Evolutionary conservation across 2,329 filamentous ascomycete species (phyloP).

Genomic region (Trichoderma citrinoviride): DNA sequence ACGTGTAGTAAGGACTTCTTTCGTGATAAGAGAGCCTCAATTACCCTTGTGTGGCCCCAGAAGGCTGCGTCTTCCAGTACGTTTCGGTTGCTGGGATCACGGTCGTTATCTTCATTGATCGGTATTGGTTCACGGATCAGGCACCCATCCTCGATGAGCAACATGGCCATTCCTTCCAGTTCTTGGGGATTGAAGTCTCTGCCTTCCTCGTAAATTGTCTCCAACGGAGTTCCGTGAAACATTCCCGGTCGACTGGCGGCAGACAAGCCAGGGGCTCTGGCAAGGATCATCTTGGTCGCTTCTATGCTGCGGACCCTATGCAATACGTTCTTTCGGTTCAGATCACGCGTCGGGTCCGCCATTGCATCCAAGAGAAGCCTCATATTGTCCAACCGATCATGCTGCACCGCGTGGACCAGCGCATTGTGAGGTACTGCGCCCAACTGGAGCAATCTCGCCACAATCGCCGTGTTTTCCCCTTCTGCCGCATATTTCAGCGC

Average conservation of each 20-base stretch:
- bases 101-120: not conserved
- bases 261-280: not conserved
- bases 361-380: not conserved
- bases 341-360: not conserved
- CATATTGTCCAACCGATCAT: not conserved
- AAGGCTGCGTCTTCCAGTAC: not conserved
- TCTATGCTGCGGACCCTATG: not conserved
- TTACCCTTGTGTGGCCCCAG: not conserved
- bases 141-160: not conserved
- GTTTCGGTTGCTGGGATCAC: not conserved
- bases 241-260: not conserved
- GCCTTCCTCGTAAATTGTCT: not conserved
- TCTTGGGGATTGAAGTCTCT: not conserved
- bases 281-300: not conserved
- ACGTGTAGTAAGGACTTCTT: not conserved
- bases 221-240: not conserved
- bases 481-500: not conserved
- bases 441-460: not conserved
- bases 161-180: not conserved
- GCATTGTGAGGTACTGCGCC: not conserved
- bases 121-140: not conserved
- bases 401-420: not conserved
- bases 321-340: not conserved
- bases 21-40: not conserved
- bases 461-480: not conserved